Percentiles rank a stretch among this genome's conserved stretches.
These are phyloP conservation scores for Gaertneriomyces sp. DNA, from an alignment of 192 early-diverging fungal species.

Conservation along the genomic window DNA sequence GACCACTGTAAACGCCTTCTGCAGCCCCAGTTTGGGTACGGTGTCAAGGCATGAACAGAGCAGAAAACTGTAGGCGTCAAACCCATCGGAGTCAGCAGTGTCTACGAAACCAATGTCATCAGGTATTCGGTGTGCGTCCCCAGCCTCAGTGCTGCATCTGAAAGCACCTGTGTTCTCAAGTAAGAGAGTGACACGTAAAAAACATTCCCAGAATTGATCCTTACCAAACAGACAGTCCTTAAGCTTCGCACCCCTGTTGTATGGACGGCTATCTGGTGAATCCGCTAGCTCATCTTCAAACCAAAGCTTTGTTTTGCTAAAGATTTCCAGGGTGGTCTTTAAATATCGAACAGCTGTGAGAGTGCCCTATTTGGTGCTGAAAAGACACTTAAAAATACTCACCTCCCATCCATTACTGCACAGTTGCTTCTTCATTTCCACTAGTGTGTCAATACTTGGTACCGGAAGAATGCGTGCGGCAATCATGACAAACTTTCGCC, in stretches of 20 bases:
- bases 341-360: neutral
- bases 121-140: too few species aligned
- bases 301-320: conserved; percentile 30
- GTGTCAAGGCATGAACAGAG: conserved; percentile 42
- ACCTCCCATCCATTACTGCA: neutral
- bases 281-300: conserved; percentile 50
- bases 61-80: conserved; percentile 39
- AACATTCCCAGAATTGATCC: neutral
- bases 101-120: too few species aligned
- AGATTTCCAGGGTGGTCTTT: too few species aligned
- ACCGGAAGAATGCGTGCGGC: conserved; percentile 44
- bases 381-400: neutral
- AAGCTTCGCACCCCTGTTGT: conserved; percentile 46
- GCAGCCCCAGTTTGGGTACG: conserved; percentile 34
- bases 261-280: conserved; percentile 25
- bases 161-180: too few species aligned
- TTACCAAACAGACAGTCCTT: conserved; percentile 47
- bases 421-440: conserved; percentile 2
- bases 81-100: neutral
- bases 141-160: too few species aligned
- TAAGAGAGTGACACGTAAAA: too few species aligned
- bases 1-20: conserved; percentile 43
- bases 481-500: conserved; percentile 45
- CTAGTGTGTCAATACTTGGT: conserved; percentile 15
- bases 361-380: neutral